Base-by-base conservation (phyloP, 1,139 yeast genomes). In the Suhomyces taliae region DNA sequence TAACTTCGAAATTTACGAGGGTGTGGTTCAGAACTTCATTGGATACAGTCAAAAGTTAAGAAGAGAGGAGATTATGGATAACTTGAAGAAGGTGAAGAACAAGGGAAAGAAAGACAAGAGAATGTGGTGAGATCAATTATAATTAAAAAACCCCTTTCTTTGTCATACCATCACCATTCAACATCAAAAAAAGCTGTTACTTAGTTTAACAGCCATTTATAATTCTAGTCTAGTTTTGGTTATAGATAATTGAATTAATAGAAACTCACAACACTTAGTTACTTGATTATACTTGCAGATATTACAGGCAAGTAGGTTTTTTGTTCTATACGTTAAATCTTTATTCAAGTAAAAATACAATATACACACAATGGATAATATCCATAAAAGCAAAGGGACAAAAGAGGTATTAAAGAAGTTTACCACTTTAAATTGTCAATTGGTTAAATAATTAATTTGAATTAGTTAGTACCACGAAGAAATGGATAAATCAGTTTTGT, bases 21-120 rank as follows among this genome's bases (percentile, higher is more conserved):
- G 82, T 6, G 89, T 85, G 52, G 87, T 85, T 34, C 90, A 85
- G 61, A 83, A 82, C 53, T 68, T 84, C 53, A 83, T 85, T 34
- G 91, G 87, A 19, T 83, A 85, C 61, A 83, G 87, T 32, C 90
- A 85, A 57, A 75, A 76, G 53, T 55, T 78, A 37, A 71, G 76
- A 53, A 64, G 84, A 46, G 78, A 79, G 42, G 82, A 79, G 57
- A 65, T 78, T 26, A 58, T 76, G 44, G 74, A 65, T 46, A 66
- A 66, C 49, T 60, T 74, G 53, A 69, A 70, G 48, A 62, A 62
- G 48, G 51, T 47, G 7, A 54, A 52, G 42, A 44, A 44, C 40
- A 52, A 47, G 37, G 43, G 43, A 6, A 47, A 47, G 33, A 48
- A 39, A 45, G 44, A 41, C 14, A 46, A 43, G 26, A 39, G 49